Percentiles rank a stretch among this genome's conserved stretches.
Conservation (phyloP, 768 basidiomycete genomes). For the Sarcodon aspratus region DNA sequence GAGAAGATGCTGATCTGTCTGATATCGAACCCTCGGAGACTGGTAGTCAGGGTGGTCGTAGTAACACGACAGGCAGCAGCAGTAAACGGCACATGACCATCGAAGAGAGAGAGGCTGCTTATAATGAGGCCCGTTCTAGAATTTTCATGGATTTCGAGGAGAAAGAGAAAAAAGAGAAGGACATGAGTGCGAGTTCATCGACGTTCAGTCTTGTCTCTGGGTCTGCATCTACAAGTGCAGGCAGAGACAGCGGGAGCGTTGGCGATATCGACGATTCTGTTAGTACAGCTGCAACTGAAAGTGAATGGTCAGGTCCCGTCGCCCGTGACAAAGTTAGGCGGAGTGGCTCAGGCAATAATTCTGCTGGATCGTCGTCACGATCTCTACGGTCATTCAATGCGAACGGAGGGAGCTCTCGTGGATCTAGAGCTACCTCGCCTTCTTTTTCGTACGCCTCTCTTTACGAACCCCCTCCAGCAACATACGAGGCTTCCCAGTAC, state of each 20-base stretch:
- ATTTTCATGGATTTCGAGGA: constrained; percentile 83
- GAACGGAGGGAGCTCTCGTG: constrained; percentile 52
- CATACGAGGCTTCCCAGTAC: constrained; percentile 16
- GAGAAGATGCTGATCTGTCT: constrained; percentile 68
- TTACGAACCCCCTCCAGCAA: constrained; percentile 42
- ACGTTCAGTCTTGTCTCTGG: constrained; percentile 60
- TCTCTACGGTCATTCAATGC: constrained; percentile 43
- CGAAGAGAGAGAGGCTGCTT: constrained; percentile 82
- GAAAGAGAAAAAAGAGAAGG: constrained; percentile 46
- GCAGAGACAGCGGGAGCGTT: constrained; percentile 42
- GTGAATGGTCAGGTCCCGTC: constrained; percentile 63
- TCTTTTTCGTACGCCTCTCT: constrained; percentile 65
- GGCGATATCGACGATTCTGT: constrained; percentile 59
- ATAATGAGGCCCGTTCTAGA: constrained; percentile 74
- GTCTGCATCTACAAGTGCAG: constrained; percentile 47
- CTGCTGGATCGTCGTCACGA: constrained; percentile 41
- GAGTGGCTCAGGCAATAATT: constrained; percentile 26
- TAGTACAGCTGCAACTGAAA: constrained; percentile 69
- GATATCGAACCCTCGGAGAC: constrained; percentile 74
- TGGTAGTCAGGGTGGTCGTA: constrained; percentile 67
- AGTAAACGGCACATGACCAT: constrained; percentile 69
- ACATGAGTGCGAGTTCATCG: constrained; percentile 69
- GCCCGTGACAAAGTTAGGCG: constrained; percentile 43
- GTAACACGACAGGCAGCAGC: constrained; percentile 43
- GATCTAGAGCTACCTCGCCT: constrained; percentile 66